Conservation (phyloP, 495 filamentous ascomycete genomes). For the Haplographium delicatum region DNA sequence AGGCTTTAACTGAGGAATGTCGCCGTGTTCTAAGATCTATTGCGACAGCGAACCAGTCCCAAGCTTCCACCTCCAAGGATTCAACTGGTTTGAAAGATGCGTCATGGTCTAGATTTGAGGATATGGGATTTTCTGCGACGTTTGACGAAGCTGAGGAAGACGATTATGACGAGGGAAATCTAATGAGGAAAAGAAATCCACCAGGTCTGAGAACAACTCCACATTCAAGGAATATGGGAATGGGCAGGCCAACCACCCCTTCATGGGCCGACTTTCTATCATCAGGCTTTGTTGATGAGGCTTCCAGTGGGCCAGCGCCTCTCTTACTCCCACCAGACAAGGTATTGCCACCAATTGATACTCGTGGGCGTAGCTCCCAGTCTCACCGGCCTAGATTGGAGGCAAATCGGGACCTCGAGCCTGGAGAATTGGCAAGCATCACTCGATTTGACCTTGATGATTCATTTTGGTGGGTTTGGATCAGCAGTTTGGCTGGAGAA, state of each 20-base stretch:
- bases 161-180: slow-evolving; percentile 42
- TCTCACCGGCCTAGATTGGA: slow-evolving; percentile 71
- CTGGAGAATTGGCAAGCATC: slow-evolving; percentile 91
- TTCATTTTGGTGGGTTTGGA: slow-evolving; percentile 99
- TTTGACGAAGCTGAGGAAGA: slow-evolving; percentile 67
- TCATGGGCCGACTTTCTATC: slow-evolving; percentile 82
- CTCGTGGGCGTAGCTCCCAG: slow-evolving; percentile 78
- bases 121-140: slow-evolving; percentile 80
- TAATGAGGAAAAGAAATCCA: slow-evolving; percentile 20
- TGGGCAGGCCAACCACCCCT: slow-evolving; percentile 85
- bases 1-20: slow-evolving; percentile 89
- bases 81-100: slow-evolving; percentile 72
- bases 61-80: slow-evolving; percentile 47
- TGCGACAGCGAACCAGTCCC: slow-evolving; percentile 80
- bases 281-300: slow-evolving; percentile 81
- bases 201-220: slow-evolving; percentile 48
- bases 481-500: slow-evolving; percentile 88
- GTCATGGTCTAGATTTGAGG: slow-evolving; percentile 94
- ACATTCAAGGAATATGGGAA: slow-evolving; percentile 54
- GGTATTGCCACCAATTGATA: slow-evolving; percentile 78
- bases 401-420: slow-evolving; percentile 64
- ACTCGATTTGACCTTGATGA: slow-evolving; percentile 83
- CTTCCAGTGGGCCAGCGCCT: slow-evolving; percentile 44
- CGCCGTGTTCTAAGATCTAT: slow-evolving; percentile 83
- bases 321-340: slow-evolving; percentile 86